These are phyloP conservation scores for Aspergillus sp. DNA, from an alignment of 2,329 filamentous ascomycete genomes.

Conservation along the genomic window DNA sequence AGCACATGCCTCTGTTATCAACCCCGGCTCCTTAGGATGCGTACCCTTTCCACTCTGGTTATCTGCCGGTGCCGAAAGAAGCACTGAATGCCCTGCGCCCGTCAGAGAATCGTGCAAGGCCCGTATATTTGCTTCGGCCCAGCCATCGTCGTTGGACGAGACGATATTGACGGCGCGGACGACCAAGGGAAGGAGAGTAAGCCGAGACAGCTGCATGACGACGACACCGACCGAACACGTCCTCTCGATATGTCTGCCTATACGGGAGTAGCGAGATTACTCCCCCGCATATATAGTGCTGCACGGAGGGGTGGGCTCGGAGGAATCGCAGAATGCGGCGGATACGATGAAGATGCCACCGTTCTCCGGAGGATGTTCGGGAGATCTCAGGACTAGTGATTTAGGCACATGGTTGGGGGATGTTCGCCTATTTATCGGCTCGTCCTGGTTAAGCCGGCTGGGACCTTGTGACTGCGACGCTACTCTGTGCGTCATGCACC, in stretches of 20 bases:
- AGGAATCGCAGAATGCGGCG: no score
- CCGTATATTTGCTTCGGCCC: conserved; percentile 61
- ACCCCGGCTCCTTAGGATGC: conserved; percentile 3
- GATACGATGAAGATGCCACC: no score
- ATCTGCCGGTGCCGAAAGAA: conserved; percentile 59
- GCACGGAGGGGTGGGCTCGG: no score
- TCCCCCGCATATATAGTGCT: no score
- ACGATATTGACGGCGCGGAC: conserved; percentile 46
- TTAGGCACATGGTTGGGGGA: neutral
- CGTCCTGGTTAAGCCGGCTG: no score
- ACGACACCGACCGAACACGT: no score
- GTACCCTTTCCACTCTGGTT: conserved; percentile 56
- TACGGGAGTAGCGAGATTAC: no score
- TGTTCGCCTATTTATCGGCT: no score
- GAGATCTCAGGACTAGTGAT: no score
- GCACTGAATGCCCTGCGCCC: conserved; percentile 50
- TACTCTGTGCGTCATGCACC: neutral
- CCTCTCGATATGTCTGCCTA: no score
- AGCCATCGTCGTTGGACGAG: conserved; percentile 64
- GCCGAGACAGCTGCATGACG: neutral
- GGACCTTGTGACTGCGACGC: no score
- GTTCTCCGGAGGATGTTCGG: no score
- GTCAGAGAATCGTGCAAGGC: conserved; percentile 50
- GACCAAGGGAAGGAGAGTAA: conserved; percentile 14
- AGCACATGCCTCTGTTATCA: neutral